Evolutionary conservation across 2,329 filamentous ascomycete species (phyloP), one percentile per base, ranked within the genome.

Genomic region (Cladosporium sp.): DNA sequence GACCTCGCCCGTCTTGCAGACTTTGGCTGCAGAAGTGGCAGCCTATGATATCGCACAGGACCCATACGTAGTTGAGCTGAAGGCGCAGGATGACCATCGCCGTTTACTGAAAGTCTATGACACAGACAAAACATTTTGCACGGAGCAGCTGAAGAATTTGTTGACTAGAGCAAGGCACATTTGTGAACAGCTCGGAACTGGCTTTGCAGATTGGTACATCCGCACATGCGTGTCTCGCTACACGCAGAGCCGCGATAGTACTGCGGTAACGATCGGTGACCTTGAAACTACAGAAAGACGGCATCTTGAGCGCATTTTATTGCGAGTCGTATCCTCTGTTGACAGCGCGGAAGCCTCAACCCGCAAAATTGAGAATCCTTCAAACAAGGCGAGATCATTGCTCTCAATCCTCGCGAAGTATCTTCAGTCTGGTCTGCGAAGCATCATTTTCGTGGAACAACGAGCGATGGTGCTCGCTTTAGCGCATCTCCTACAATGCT

Each of bases 381-480:
- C 61, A 8, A 25, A 62, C 15, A 72, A 71, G 55, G 65, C 64
- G 19, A 38, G 55, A 25, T 22, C 60, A 36, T 69, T 78, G 4
- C 36, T 70, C 5, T 64, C 75, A 5, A 60, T 75, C 11, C 66
- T 80, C 6, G 61, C 69, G 4, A 56, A 64, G 3, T 72, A 78
- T 62, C 67, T 69, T 14, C 60, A 57, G 7, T 30, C 62, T 6
- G 62, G 63, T 0, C 74, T 77, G 34, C 74, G 74, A 14, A 76
- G 76, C 3, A 68, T 81, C 4, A 67, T 81, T 1, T 81, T 81
- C 59, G 75, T 78, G 5, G 72, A 80, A 56, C 75, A 80, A 61
- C 64, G 77, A 42, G 75, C 73, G 5, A 75, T 72, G 59, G 76
- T 79, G 9, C 68, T 73, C 38, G 72, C 72, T n/a, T 66, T 81